These are phyloP conservation scores for Neopestalotiopsis clavispora DNA, from an alignment of 2,329 filamentous ascomycete genomes.

Conservation along the genomic window DNA sequence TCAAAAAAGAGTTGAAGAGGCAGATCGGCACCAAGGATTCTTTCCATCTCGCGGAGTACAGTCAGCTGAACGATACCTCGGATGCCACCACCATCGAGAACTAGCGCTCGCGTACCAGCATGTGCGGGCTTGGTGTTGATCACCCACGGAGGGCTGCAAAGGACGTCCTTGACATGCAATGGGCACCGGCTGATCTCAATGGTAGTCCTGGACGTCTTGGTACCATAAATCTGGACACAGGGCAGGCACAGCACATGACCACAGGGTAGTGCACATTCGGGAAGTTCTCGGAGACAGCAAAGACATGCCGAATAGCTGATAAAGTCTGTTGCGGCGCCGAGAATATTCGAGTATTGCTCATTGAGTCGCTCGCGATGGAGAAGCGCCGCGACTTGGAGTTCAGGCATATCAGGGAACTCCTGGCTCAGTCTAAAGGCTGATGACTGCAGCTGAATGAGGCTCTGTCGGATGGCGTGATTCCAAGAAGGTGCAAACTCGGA, in stretches of 20 bases:
- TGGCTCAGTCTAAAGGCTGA: constrained; percentile 33
- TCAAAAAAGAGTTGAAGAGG: constrained; percentile 39
- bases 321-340: constrained; percentile 32
- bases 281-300: constrained; percentile 37
- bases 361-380: constrained; percentile 37
- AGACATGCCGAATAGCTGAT: constrained; percentile 38
- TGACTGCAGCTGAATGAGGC: constrained; percentile 33
- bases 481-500: constrained; percentile 30
- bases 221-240: constrained; percentile 36
- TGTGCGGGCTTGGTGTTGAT: constrained; percentile 34
- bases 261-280: constrained; percentile 36
- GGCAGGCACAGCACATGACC: constrained; percentile 37
- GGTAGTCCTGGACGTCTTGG: constrained; percentile 35
- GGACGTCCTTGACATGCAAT: constrained; percentile 35
- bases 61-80: constrained; percentile 35
- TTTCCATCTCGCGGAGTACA: constrained; percentile 34
- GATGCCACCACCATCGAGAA: constrained; percentile 36
- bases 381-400: constrained; percentile 34
- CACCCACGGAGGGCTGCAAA: constrained; percentile 35
- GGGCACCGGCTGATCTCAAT: constrained; percentile 38
- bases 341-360: constrained; percentile 34
- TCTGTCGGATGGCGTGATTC: constrained; percentile 34
- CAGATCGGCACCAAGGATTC: constrained; percentile 33
- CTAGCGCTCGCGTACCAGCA: constrained; percentile 33
- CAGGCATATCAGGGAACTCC: constrained; percentile 32